Conservation (phyloP, 192 early-diverging fungal genomes). For the Ramicandelaber brevisporus region DNA sequence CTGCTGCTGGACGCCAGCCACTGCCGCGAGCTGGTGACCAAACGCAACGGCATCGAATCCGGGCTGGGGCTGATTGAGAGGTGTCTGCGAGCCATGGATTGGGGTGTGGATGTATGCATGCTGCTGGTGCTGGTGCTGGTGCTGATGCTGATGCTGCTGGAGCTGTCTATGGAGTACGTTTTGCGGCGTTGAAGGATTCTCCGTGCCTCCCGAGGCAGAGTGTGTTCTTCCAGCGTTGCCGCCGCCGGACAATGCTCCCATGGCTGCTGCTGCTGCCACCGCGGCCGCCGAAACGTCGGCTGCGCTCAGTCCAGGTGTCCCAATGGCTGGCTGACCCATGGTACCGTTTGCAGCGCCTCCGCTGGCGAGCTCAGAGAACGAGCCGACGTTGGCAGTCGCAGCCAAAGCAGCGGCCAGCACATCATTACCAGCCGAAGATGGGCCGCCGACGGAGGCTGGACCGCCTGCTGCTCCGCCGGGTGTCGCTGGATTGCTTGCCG, state of each 20-base stretch:
- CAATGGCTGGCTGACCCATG: neutral
- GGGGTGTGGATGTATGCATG: slow-evolving; percentile 3
- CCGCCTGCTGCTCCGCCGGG: neutral
- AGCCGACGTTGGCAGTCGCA: neutral
- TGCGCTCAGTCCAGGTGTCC: neutral
- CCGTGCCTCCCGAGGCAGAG: slow-evolving; percentile 5
- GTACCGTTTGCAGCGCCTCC: neutral
- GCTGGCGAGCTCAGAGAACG: neutral
- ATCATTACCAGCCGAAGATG: neutral
- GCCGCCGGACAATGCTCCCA: neutral
- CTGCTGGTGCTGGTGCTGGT: slow-evolving; percentile 7
- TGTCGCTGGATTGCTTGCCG: neutral
- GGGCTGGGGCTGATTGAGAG: slow-evolving; percentile 3
- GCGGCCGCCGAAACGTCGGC: slow-evolving; percentile 3
- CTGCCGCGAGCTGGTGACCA: neutral
- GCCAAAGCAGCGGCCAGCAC: too few relatives aligned
- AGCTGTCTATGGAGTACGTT: slow-evolving; percentile 6
- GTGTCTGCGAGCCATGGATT: slow-evolving; percentile 3
- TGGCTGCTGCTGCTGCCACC: slow-evolving; percentile 1
- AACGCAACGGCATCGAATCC: slow-evolving; percentile 3
- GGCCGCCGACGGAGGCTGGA: neutral
- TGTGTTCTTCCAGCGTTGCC: slow-evolving; percentile 9
- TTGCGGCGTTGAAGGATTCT: slow-evolving; percentile 1
- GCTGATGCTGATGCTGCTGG: slow-evolving; percentile 11
- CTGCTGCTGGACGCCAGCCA: slow-evolving; percentile 2